Percentiles rank a stretch among this genome's conserved stretches.
phyloP scores from a whole-genome alignment of 139 green algal species.

The Chlorella sp. region DNA sequence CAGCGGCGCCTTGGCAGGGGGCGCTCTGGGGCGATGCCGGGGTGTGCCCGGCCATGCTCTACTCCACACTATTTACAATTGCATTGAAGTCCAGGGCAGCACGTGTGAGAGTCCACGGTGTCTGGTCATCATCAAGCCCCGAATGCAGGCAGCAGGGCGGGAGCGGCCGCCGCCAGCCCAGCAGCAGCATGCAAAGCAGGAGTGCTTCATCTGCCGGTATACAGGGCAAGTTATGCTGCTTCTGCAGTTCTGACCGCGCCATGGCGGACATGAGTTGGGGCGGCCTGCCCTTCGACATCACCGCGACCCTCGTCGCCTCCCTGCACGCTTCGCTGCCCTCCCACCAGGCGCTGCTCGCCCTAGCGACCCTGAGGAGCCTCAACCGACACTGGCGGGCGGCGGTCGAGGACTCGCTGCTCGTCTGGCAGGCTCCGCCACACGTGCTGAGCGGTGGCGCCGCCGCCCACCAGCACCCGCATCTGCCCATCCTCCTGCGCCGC shows the following conservation, averaged over 20 bases:
- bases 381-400: not conserved
- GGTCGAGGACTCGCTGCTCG: not conserved
- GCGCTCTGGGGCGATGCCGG: too few relatives aligned
- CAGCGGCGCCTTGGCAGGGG: too few relatives aligned
- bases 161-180: not conserved
- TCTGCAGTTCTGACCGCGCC: not conserved
- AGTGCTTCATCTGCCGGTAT: too few relatives aligned
- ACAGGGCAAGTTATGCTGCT: too few relatives aligned
- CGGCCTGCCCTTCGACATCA: not conserved
- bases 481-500: not conserved
- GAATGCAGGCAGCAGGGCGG: too few relatives aligned
- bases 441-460: too few relatives aligned
- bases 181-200: not conserved
- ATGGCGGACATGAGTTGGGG: not conserved
- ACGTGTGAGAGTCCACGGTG: not conserved
- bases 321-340: not conserved
- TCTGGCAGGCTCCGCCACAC: not conserved
- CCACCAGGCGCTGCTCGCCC: not conserved
- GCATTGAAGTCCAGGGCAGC: not conserved
- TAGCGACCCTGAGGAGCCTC: not conserved
- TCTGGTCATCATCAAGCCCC: too few relatives aligned
- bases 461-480: not conserved
- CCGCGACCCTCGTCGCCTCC: not conserved
- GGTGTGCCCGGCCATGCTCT: too few relatives aligned
- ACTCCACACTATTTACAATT: not conserved